A percentile compares a stretch with the other conserved stretches of the same genome.
Conservation (phyloP, 345 rosid species). For the Angophora floribunda region DNA sequence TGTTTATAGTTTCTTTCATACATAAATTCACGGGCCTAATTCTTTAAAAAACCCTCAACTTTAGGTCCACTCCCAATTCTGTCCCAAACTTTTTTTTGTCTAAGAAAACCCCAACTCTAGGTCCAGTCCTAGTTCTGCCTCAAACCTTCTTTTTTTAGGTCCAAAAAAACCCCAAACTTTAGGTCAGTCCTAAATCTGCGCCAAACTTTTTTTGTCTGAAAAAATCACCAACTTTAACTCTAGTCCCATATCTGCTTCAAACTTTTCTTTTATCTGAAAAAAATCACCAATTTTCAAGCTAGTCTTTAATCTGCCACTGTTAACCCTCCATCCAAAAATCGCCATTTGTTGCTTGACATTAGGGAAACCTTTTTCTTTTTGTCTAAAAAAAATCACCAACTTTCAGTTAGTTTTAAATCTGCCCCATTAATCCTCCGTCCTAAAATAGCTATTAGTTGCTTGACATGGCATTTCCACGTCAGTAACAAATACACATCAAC, state of each 20-base stretch:
- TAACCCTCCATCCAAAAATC: neutral
- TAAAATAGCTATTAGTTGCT: neutral
- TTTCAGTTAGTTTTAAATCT: neutral
- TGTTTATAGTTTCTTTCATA: neutral
- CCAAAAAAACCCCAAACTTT: too few species aligned
- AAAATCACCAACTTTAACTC: neutral
- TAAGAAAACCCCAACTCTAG: neutral
- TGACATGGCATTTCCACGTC: neutral
- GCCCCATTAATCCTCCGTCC: neutral
- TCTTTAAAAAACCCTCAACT: neutral
- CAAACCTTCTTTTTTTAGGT: neutral
- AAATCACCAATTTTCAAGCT: neutral
- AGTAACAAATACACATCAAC: neutral
- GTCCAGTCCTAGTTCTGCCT: neutral
- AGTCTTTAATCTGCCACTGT: neutral
- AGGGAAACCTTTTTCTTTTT: neutral
- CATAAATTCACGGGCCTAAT: neutral
- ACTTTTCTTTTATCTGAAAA: too few species aligned
- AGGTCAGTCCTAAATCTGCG: too few species aligned
- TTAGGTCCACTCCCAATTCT: neutral
- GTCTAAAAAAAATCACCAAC: neutral
- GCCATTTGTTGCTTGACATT: neutral
- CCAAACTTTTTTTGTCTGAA: too few species aligned
- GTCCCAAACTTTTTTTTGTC: neutral
- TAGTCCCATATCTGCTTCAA: neutral